A percentile compares a stretch with the other conserved stretches of the same genome.
These are phyloP conservation scores for Macrophomina phaseolina DNA, from an alignment of 2,329 filamentous ascomycete genomes.

Conservation along the genomic window DNA sequence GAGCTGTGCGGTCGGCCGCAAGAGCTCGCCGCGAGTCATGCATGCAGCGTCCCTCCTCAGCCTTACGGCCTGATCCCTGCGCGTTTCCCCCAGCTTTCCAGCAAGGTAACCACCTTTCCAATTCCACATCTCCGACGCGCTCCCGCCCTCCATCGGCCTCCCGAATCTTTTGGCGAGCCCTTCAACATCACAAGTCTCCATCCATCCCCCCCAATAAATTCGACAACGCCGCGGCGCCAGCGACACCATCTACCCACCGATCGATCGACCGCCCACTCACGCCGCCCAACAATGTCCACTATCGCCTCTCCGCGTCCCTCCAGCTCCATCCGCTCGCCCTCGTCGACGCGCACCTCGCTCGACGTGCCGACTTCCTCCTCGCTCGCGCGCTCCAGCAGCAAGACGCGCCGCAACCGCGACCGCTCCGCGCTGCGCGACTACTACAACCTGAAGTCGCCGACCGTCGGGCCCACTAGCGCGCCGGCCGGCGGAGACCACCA, in stretches of 20 bases:
- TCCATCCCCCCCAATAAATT: no score
- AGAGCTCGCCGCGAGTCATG: conserved; percentile 18
- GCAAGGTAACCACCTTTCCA: conserved; percentile 3
- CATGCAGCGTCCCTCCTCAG: conserved; percentile 13
- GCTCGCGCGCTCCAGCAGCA: conserved; percentile 35
- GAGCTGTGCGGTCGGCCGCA: neutral
- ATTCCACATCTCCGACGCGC: neutral
- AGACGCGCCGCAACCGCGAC: conserved; percentile 72
- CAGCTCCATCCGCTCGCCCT: conserved; percentile 68
- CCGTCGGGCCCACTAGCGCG: conserved; percentile 46
- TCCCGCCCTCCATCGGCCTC: neutral
- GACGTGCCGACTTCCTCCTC: conserved; percentile 49
- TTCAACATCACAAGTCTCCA: no score
- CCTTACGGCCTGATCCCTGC: conserved; percentile 25
- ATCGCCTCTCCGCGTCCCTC: conserved; percentile 65
- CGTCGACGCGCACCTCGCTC: conserved; percentile 78
- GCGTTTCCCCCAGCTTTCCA: neutral
- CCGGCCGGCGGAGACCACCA: conserved; percentile 44
- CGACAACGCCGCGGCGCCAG: no score
- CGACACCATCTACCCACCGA: no score
- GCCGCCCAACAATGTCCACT: conserved; percentile 56
- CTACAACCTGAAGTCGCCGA: conserved; percentile 75
- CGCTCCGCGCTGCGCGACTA: conserved; percentile 90
- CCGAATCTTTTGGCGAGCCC: neutral
- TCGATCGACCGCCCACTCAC: neutral